These are phyloP conservation scores for Paxillus involutus DNA, from an alignment of 768 basidiomycete genomes.

Conservation along the genomic window DNA sequence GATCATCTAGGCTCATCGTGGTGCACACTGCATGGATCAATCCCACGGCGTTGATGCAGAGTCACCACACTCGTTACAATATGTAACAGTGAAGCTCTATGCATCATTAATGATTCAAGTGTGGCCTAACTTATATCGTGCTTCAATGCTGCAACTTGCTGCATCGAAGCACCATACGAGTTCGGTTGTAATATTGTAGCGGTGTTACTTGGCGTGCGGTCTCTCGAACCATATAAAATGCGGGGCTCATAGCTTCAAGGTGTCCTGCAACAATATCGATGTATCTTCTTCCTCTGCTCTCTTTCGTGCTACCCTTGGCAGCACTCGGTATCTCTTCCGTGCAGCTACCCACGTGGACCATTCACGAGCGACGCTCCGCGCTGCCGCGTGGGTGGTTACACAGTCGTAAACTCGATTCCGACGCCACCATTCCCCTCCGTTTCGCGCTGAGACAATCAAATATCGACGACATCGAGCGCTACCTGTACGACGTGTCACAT, in stretches of 20 bases:
- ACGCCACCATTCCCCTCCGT: constrained; percentile 43
- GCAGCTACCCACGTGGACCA: constrained; percentile 39
- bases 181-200: no score
- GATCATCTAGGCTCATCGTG: no score
- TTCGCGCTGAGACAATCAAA: constrained; percentile 50
- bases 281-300: not conserved
- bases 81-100: no score
- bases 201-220: no score
- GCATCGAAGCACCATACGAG: no score
- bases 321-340: not conserved
- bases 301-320: not conserved
- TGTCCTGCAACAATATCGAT: not conserved
- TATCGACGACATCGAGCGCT: constrained; percentile 43
- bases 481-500: constrained; percentile 48
- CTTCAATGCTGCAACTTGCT: no score
- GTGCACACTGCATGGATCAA: no score
- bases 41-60: no score
- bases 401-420: constrained; percentile 33
- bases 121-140: no score
- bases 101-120: no score
- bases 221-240: not conserved
- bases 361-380: constrained; percentile 36
- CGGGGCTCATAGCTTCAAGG: not conserved
- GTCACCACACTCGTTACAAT: no score
- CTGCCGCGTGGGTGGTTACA: constrained; percentile 39